Evolutionary conservation across 257 asterid genomes (phyloP), one percentile per base, ranked within the genome.

Genomic region (Agastache rugosa): DNA sequence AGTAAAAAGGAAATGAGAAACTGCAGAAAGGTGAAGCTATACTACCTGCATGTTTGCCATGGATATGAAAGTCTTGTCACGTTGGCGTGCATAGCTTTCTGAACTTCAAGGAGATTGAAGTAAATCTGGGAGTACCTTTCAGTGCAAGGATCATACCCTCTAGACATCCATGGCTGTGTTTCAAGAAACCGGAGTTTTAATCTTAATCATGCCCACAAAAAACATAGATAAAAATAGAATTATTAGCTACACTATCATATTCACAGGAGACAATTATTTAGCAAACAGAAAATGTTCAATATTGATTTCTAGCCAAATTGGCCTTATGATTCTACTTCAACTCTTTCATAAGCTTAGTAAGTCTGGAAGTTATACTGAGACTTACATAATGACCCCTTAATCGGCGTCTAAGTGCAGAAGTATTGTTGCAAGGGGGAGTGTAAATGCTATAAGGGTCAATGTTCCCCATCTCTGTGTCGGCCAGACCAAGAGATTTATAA

Each of bases 21-120:
- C 37, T 37, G 29, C 16, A 48, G 35, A 79, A 56, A 31, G 53
- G 8, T 63, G 61, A 56, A 23, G 67, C 47, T 47, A 90, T 47
- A 90, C 37, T 48, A 90, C 99, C 97, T 88, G 98, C 99, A 95
- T n/a, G 97, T n/a, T 77, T 76, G 71, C 99, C 99, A 95, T 0
- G 86, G 84, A 78, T 92, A 91, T 42, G 96, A 65, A 75, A 92
- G 63, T 61, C 78, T 73, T 5, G 98, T 95, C 65, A 78, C 72
- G 41, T 95, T 95, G 66, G 99, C 97, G 34, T 95, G 99, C 45
- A 95, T 67, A 9, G 98, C 99, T 74, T 81, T 85, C 67, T 95
- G 99, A 74, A 95, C 99, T 70, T 89, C 92, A 16, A 96, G 93
- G 77, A 76, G 89, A 84, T 95, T 95, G 83, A 88, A 92, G 84